These are phyloP conservation scores for Pythium scleroteichum DNA, from an alignment of 352 stramenopile genomes.

Conservation along the genomic window DNA sequence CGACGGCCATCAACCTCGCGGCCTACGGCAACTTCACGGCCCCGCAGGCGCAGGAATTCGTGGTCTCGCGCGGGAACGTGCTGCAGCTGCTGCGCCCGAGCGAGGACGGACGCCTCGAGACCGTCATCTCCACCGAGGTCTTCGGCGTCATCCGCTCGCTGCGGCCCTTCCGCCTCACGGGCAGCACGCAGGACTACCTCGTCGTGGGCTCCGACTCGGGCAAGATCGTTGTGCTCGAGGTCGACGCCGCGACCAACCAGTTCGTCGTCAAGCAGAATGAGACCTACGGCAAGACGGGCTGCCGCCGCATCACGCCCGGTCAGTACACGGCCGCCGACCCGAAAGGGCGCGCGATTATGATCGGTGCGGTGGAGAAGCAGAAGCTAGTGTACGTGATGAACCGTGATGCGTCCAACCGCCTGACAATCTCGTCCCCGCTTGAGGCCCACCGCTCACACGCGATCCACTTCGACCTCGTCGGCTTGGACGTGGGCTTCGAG, in stretches of 20 bases:
- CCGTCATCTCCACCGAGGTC: slow-evolving; percentile 80
- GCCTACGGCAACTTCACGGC: slow-evolving; percentile 93
- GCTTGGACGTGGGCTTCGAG: slow-evolving; percentile 98
- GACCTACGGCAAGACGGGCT: slow-evolving; percentile 97
- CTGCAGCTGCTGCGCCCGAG: slow-evolving; percentile 93
- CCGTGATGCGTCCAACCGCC: slow-evolving; percentile 89
- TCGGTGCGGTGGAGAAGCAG: slow-evolving; percentile 97
- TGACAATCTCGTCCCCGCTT: slow-evolving; percentile 98
- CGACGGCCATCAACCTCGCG: slow-evolving; percentile 76
- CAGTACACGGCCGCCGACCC: slow-evolving; percentile 98
- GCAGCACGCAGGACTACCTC: slow-evolving; percentile 93
- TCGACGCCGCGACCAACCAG: slow-evolving; percentile 74
- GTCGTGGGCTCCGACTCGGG: slow-evolving; percentile 96
- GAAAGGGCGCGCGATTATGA: slow-evolving; percentile 96
- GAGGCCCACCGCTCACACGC: slow-evolving; percentile 97
- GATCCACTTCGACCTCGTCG: slow-evolving; percentile 94
- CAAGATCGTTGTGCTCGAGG: slow-evolving; percentile 95
- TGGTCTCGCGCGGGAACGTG: slow-evolving; percentile 91
- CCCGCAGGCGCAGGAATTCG: slow-evolving; percentile 93
- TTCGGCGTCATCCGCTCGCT: slow-evolving; percentile 94
- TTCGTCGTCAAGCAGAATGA: slow-evolving; percentile 91
- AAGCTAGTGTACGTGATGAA: slow-evolving; percentile 99
- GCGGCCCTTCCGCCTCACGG: slow-evolving; percentile 85
- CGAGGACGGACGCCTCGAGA: slow-evolving; percentile 68
- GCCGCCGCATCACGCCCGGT: slow-evolving; percentile 95